Conservation (phyloP, 2,329 filamentous ascomycete genomes). For the Fusarium lateritium region DNA sequence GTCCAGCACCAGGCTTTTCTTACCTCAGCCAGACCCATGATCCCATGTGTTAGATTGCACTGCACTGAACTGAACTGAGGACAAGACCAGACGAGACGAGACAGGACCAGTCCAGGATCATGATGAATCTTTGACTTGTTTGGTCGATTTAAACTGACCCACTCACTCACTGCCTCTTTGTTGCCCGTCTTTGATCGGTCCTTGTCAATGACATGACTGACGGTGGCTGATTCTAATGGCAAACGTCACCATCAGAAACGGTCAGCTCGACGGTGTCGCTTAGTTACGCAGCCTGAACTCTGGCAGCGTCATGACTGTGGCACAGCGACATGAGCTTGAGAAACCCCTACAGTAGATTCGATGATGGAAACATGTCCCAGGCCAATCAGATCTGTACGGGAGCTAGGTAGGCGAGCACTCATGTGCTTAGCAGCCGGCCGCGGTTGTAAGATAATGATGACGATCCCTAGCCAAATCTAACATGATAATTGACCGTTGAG, state of each 20-base stretch:
- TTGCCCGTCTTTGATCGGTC: constrained; percentile 20
- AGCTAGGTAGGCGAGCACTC: constrained; percentile 12
- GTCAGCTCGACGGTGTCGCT: constrained; percentile 29
- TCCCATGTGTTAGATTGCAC: constrained; percentile 14
- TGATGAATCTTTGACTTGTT: constrained; percentile 11
- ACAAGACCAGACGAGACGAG: constrained; percentile 30
- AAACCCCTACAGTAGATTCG: constrained; percentile 22
- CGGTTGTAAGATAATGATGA: constrained; percentile 15
- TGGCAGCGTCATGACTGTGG: constrained; percentile 43
- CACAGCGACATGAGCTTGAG: constrained; percentile 39
- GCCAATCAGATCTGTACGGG: constrained; percentile 28
- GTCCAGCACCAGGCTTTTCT: neutral
- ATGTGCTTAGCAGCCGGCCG: constrained; percentile 17
- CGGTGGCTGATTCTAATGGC: constrained; percentile 41
- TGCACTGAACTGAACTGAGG: constrained; percentile 12
- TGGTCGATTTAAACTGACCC: constrained; percentile 5
- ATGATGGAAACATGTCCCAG: constrained; percentile 6
- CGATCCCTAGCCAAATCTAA: constrained; percentile 26
- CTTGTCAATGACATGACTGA: constrained; percentile 8
- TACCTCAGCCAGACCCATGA: constrained; percentile 25
- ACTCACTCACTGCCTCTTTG: constrained; percentile 18
- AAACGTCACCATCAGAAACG: constrained; percentile 47
- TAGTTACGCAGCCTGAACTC: constrained; percentile 14
- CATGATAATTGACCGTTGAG: constrained; percentile 19
- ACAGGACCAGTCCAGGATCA: constrained; percentile 17